These are phyloP conservation scores for Cladophialophora exuberans DNA, from an alignment of 2,329 filamentous ascomycete genomes.

Conservation along the genomic window DNA sequence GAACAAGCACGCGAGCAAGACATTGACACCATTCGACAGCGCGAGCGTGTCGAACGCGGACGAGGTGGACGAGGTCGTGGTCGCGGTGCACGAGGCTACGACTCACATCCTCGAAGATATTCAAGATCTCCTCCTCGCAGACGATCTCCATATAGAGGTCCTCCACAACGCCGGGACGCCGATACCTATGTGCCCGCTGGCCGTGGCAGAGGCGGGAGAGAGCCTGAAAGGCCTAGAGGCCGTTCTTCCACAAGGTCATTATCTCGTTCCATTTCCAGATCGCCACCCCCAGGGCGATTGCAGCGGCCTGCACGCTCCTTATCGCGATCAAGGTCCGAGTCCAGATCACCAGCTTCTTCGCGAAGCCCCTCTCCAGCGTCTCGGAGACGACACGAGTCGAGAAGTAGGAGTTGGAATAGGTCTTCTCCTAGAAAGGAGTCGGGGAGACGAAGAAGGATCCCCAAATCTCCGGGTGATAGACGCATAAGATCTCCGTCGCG, in stretches of 20 bases:
- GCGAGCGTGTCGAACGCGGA: constrained; percentile 43
- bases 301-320: constrained; percentile 14
- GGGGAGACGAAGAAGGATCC: constrained; percentile 42
- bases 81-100: constrained; percentile 47
- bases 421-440: constrained; percentile 33
- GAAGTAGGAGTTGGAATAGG: constrained; percentile 20
- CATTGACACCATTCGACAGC: constrained; percentile 67
- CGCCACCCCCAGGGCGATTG: constrained; percentile 42
- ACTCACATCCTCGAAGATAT: constrained; percentile 51
- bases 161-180: constrained; percentile 53
- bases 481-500: constrained; percentile 53
- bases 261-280: constrained; percentile 30
- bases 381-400: constrained; percentile 14
- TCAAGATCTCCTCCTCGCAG: constrained; percentile 57
- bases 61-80: constrained; percentile 41
- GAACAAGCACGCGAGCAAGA: constrained; percentile 67
- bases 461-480: constrained; percentile 43
- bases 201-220: constrained; percentile 36
- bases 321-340: constrained; percentile 2
- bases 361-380: constrained; percentile 36
- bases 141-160: constrained; percentile 50
- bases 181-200: constrained; percentile 62
- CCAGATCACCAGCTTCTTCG: constrained; percentile 31
- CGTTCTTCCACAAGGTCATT: not conserved
- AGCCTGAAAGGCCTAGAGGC: constrained; percentile 39